Conservation (phyloP, 306 rosid species). For the Carpinus viminea region DNA sequence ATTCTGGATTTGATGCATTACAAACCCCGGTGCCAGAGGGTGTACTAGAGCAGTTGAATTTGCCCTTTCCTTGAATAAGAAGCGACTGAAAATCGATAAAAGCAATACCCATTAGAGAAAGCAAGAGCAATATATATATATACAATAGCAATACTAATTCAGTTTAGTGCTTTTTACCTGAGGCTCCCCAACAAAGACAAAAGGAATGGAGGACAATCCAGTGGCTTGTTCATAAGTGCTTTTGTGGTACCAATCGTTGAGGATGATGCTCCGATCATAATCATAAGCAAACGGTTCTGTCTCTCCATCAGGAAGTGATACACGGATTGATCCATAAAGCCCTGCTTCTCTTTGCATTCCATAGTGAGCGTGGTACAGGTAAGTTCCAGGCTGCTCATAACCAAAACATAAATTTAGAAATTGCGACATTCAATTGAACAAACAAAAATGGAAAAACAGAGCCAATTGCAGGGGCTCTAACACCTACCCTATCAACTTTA, state of each 20-base stretch:
- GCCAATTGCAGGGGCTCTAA: neutral
- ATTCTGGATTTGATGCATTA: slow-evolving; percentile 55
- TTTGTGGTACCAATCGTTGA: slow-evolving; percentile 81
- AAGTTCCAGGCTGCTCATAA: slow-evolving; percentile 72
- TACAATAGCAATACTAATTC: neutral
- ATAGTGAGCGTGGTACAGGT: slow-evolving; percentile 83
- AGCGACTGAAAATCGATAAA: slow-evolving; percentile 55
- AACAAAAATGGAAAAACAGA: no score
- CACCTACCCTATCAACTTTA: slow-evolving; percentile 75
- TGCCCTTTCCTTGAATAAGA: slow-evolving; percentile 80
- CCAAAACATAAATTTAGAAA: neutral
- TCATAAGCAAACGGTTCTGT: slow-evolving; percentile 80
- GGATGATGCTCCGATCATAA: slow-evolving; percentile 69
- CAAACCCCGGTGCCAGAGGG: slow-evolving; percentile 45
- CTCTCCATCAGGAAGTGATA: slow-evolving; percentile 49
- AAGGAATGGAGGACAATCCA: slow-evolving; percentile 54
- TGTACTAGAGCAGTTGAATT: slow-evolving; percentile 58
- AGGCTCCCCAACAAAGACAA: slow-evolving; percentile 75
- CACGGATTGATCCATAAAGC: slow-evolving; percentile 67
- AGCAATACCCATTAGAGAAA: neutral
- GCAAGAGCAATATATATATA: neutral
- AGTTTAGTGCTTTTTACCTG: slow-evolving; percentile 38
- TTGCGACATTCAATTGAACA: neutral
- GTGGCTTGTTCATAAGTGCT: slow-evolving; percentile 64
- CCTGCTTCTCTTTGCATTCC: slow-evolving; percentile 96